Evolutionary conservation across 2,329 filamentous ascomycete species (phyloP), one percentile per base, ranked within the genome.

Genomic region (Chaetomium globosum): DNA sequence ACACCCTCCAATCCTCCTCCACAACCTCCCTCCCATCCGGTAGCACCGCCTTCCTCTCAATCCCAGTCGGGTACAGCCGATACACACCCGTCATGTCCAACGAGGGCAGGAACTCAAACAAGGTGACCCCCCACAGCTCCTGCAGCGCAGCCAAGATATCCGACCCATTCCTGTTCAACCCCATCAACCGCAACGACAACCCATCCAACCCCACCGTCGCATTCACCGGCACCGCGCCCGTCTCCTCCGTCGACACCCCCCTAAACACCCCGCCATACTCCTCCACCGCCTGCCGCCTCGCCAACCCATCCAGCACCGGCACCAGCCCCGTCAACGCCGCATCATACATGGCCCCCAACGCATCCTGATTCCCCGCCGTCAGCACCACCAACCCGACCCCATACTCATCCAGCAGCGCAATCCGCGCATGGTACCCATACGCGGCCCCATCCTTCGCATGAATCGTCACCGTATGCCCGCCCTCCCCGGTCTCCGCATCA

Each of bases 401-500:
- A 36, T 71, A 72, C 57, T 72, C 70, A 36, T 72, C 70, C 43
- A 72, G 21, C 46, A 69, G 31, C 5, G 65, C 67, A 16, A 71
- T 53, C 8, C 68, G 30, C n/a, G 61, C 63, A 6, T 60, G 61
- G 53, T 71, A 72, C 3, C 70, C 68, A 48, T 71, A 71, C 16
- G 69, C 68, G 0, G 64, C 69, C 46, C 70, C 70, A 51, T 69
- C 70, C 56, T 72, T 72, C 39, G 66, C 56, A 21, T 57, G 51
- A 5, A 72, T 61, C 6, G 67, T 71, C 2, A 71, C 61, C 7
- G 66, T 71, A 61, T 70, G 70, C 5, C 67, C 56, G 19, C 66
- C 55, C 4, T 51, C 59, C 9, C 39, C 33, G 1, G 53, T 59
- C 6, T 53, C 59, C 4, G 16, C 57, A 8, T 46, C 58, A 23